Percentiles rank a stretch among this genome's conserved stretches.
These are phyloP conservation scores for Suillus subaureus DNA, from an alignment of 768 basidiomycete genomes.

Conservation along the genomic window DNA sequence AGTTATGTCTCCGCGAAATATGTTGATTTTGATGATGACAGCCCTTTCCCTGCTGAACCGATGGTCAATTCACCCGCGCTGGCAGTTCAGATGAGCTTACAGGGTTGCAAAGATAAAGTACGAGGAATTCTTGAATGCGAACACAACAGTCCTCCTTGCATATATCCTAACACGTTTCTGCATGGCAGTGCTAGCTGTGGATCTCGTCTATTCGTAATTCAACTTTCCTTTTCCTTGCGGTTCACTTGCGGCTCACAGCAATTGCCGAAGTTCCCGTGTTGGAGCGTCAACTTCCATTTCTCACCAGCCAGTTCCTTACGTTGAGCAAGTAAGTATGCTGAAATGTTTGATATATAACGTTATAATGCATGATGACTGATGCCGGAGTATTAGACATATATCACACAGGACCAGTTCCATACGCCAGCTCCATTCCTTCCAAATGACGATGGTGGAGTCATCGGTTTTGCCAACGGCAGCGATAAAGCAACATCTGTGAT, in stretches of 20 bases:
- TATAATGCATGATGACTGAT: background rate
- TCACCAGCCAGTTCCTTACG: too few species aligned
- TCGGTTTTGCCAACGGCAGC: too few species aligned
- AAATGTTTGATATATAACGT: background rate
- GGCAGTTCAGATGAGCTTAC: background rate
- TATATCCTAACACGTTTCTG: background rate
- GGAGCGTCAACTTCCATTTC: too few species aligned
- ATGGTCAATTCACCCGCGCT: background rate
- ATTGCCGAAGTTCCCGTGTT: too few species aligned
- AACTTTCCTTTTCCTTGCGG: background rate
- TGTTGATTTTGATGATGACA: background rate
- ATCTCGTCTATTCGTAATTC: background rate
- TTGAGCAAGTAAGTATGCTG: too few species aligned
- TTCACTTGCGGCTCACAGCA: too few species aligned
- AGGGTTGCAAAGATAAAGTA: background rate
- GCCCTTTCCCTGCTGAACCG: background rate
- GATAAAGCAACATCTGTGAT: too few species aligned
- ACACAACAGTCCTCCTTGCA: background rate
- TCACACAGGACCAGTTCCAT: too few species aligned
- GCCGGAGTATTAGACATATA: slow-evolving; percentile 21
- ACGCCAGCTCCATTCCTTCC: too few species aligned
- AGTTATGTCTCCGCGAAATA: background rate
- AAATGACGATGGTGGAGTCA: too few species aligned
- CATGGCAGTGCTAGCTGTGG: background rate
- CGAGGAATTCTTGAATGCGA: background rate